Conservation (phyloP, 345 rosid species). For the Eucalyptus erythrocorys region DNA sequence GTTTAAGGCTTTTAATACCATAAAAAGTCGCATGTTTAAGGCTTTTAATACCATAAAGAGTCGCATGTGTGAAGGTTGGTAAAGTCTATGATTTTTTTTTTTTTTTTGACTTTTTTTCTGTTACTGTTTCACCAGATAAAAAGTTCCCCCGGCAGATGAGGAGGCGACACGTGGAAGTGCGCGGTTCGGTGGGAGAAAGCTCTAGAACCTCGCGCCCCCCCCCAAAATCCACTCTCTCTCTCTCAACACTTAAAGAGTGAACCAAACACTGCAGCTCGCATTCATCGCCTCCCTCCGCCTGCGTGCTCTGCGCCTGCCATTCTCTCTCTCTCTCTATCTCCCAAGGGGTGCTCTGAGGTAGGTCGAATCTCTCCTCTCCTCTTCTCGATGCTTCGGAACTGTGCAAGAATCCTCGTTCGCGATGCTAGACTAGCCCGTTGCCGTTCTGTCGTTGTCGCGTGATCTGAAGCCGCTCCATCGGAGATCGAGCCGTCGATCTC, state of each 20-base stretch:
- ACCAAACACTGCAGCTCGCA: fast-evolving
- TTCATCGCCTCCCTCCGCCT: background rate
- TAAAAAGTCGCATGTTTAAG: fast-evolving
- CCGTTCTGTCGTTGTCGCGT: background rate
- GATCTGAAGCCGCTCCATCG: background rate
- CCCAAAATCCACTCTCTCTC: too few species aligned
- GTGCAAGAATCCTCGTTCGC: background rate
- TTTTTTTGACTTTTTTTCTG: fast-evolving
- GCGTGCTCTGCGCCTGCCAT: background rate
- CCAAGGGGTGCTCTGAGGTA: slow-evolving; percentile 44
- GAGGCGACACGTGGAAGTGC: background rate
- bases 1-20: too few species aligned
- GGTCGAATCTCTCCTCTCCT: background rate
- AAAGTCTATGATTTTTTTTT: too few species aligned
- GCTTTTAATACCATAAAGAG: too few species aligned
- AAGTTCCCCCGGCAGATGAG: background rate
- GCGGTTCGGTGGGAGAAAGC: background rate
- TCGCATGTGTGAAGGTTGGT: fast-evolving
- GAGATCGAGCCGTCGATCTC: background rate
- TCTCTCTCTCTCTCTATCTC: background rate
- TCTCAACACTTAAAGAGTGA: background rate
- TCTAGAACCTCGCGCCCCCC: background rate
- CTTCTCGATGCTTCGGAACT: background rate
- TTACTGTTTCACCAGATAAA: background rate
- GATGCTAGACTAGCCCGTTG: background rate